Percentiles rank a stretch among this genome's conserved stretches.
Conservation (phyloP, 2,329 filamentous ascomycete genomes). For the Phoma sp. region DNA sequence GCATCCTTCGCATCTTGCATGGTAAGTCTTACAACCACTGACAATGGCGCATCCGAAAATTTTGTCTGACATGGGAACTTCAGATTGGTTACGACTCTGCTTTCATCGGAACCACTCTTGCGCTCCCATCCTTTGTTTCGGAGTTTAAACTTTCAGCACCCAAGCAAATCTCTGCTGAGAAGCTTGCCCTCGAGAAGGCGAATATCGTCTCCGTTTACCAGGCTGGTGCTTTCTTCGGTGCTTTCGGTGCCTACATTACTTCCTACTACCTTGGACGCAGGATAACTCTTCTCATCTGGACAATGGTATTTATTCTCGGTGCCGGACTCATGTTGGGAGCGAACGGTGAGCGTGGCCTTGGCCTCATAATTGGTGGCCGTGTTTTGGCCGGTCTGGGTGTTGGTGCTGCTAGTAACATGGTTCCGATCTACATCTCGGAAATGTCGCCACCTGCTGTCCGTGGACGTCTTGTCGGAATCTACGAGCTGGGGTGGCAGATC, state of each 20-base stretch:
- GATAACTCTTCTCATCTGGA: constrained; percentile 67
- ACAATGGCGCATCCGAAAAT: constrained; percentile 10
- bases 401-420: constrained; percentile 63
- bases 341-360: constrained; percentile 54
- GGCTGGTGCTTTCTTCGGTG: constrained; percentile 82
- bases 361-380: constrained; percentile 62
- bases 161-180: constrained; percentile 52
- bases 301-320: constrained; percentile 71
- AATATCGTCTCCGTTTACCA: constrained; percentile 86
- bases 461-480: constrained; percentile 63
- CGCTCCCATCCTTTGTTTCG: constrained; percentile 69
- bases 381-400: constrained; percentile 65
- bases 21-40: background rate
- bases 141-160: constrained; percentile 67
- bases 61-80: constrained; percentile 55
- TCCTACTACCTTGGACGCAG: constrained; percentile 73
- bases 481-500: constrained; percentile 59
- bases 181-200: constrained; percentile 67
- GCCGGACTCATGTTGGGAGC: constrained; percentile 72
- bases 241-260: constrained; percentile 62
- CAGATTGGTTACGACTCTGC: constrained; percentile 72
- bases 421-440: constrained; percentile 66
- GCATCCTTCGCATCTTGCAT: constrained; percentile 64
- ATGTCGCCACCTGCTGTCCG: constrained; percentile 65
- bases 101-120: constrained; percentile 77